These are phyloP conservation scores for Trichoderma sp. DNA, from an alignment of 2,329 filamentous ascomycete species.

Conservation along the genomic window DNA sequence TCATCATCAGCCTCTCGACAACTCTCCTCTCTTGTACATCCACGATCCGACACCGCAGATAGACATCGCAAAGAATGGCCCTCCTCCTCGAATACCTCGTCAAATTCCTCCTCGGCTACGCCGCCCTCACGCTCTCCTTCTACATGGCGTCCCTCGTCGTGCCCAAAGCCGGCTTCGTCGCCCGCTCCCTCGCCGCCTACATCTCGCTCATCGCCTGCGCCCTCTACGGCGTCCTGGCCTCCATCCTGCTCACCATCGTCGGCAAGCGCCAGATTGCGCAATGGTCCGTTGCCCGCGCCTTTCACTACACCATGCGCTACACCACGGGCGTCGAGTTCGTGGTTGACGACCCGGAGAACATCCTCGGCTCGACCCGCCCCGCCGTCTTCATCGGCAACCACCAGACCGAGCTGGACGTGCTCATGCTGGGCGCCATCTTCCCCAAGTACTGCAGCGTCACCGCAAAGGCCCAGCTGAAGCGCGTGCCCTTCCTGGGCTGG, in stretches of 20 bases:
- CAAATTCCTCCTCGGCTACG: slow-evolving; percentile 58
- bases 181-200: slow-evolving; percentile 69
- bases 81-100: slow-evolving; percentile 43
- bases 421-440: slow-evolving; percentile 88
- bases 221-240: slow-evolving; percentile 75
- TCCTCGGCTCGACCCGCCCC: slow-evolving; percentile 70
- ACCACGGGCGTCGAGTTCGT: slow-evolving; percentile 79
- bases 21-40: background rate
- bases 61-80: slow-evolving; percentile 39
- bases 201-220: slow-evolving; percentile 64
- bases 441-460: slow-evolving; percentile 91
- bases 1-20: slow-evolving; percentile 25
- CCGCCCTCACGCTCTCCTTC: slow-evolving; percentile 57
- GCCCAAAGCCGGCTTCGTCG: slow-evolving; percentile 67
- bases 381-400: slow-evolving; percentile 94
- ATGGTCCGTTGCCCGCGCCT: slow-evolving; percentile 79
- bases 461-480: slow-evolving; percentile 82
- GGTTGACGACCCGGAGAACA: slow-evolving; percentile 66
- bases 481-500: slow-evolving; percentile 85
- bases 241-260: slow-evolving; percentile 68
- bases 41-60: background rate
- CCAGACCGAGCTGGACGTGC: slow-evolving; percentile 92
- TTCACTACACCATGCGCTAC: slow-evolving; percentile 76
- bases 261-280: slow-evolving; percentile 79
- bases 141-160: slow-evolving; percentile 64